These are phyloP conservation scores for Soucietia sequanensis DNA, from an alignment of 805 yeast genomes.

Conservation along the genomic window DNA sequence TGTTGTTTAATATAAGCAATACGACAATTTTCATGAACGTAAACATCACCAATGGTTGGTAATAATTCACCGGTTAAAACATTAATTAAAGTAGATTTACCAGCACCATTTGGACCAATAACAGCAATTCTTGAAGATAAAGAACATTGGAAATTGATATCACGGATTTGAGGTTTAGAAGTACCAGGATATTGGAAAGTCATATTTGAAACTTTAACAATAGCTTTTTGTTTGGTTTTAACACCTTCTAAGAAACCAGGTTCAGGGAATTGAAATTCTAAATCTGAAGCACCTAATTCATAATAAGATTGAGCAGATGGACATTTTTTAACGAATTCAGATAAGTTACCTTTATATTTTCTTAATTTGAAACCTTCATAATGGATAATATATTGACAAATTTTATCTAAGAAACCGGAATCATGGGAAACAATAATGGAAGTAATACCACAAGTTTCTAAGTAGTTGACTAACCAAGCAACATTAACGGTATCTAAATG, in stretches of 20 bases:
- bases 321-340: constrained; percentile 97
- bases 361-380: constrained; percentile 99
- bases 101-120: constrained; percentile 99
- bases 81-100: constrained; percentile 98
- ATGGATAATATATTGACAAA: constrained; percentile 97
- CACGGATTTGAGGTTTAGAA: constrained; percentile 85
- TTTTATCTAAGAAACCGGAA: constrained; percentile 98
- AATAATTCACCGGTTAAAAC: constrained; percentile 99
- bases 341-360: constrained; percentile 99
- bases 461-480: constrained; percentile 99
- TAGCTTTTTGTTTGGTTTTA: constrained; percentile 99
- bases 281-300: constrained; percentile 97
- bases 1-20: constrained; percentile 99
- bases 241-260: constrained; percentile 99
- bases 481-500: constrained; percentile 99
- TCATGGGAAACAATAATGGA: constrained; percentile 99
- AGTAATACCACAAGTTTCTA: constrained; percentile 97
- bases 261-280: constrained; percentile 97
- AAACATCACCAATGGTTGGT: constrained; percentile 98
- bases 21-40: constrained; percentile 99
- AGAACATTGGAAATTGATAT: constrained; percentile 98
- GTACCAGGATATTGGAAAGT: constrained; percentile 99
- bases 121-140: constrained; percentile 99
- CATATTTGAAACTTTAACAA: constrained; percentile 96
- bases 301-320: constrained; percentile 99